Evolutionary conservation across 768 basidiomycete genomes (phyloP).

Genomic region (Suillus subaureus): DNA sequence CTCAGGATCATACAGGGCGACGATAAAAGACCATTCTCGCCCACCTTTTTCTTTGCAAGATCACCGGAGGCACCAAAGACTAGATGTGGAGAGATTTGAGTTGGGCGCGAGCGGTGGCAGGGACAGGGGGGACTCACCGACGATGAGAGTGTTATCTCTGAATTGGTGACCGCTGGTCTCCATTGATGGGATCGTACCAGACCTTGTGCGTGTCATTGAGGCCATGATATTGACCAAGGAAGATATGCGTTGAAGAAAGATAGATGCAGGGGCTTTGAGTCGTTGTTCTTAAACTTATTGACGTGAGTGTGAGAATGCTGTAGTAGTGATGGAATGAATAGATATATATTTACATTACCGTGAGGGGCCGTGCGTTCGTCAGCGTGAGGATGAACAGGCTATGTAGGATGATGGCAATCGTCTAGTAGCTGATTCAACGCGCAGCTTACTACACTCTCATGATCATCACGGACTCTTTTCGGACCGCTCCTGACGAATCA

Average conservation of each 20-base stretch:
- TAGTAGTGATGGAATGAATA: not conserved
- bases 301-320: constrained; percentile 27
- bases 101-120: constrained; percentile 9
- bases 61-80: constrained; percentile 97
- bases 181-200: constrained; percentile 92
- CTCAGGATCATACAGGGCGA: constrained; percentile 47
- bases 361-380: constrained; percentile 13
- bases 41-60: constrained; percentile 97
- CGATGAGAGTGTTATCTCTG: constrained; percentile 86
- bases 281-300: constrained; percentile 23
- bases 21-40: not conserved
- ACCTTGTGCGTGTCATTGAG: constrained; percentile 55
- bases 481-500: constrained; percentile 6
- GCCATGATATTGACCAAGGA: constrained; percentile 18
- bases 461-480: constrained; percentile 9
- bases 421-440: constrained; percentile 5
- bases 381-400: constrained; percentile 13
- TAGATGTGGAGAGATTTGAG: constrained; percentile 32
- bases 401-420: constrained; percentile 3
- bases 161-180: constrained; percentile 69
- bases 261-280: constrained; percentile 16
- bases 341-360: constrained; percentile 11
- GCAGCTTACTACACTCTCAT: not conserved
- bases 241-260: constrained; percentile 5
- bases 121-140: constrained; percentile 58